Evolutionary conservation across 2,329 filamentous ascomycete species (phyloP).

Genomic region (Clonostachys chloroleuca): DNA sequence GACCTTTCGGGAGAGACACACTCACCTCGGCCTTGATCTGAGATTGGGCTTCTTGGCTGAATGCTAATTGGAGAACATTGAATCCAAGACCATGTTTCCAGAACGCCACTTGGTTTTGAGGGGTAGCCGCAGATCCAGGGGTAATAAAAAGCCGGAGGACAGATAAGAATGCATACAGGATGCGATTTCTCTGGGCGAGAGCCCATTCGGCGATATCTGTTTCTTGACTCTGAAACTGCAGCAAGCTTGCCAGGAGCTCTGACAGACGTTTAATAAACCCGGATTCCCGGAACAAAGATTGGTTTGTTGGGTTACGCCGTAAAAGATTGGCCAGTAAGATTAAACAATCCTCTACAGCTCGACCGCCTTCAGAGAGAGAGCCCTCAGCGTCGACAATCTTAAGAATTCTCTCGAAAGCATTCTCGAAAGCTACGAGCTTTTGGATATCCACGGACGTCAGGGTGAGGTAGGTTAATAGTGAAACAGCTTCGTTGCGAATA

Average conservation of each 20-base stretch:
- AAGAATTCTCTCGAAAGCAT: slow-evolving; percentile 86
- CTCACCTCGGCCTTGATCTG: slow-evolving; percentile 77
- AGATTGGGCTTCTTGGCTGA: slow-evolving; percentile 66
- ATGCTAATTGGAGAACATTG: slow-evolving; percentile 77
- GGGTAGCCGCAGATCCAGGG: slow-evolving; percentile 73
- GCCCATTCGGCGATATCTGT: slow-evolving; percentile 69
- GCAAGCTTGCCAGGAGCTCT: slow-evolving; percentile 59
- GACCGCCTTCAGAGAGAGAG: slow-evolving; percentile 74
- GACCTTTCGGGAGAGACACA: slow-evolving; percentile 5
- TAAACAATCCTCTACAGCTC: slow-evolving; percentile 87
- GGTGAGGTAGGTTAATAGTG: slow-evolving; percentile 84
- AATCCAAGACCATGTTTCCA: slow-evolving; percentile 78
- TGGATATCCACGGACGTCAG: slow-evolving; percentile 84
- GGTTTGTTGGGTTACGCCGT: slow-evolving; percentile 83
- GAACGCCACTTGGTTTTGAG: slow-evolving; percentile 80
- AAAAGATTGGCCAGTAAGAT: slow-evolving; percentile 88
- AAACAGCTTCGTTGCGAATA: slow-evolving; percentile 80
- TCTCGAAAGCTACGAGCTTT: slow-evolving; percentile 93
- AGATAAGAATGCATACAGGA: slow-evolving; percentile 84
- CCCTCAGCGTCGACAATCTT: slow-evolving; percentile 78
- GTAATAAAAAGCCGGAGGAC: slow-evolving; percentile 84
- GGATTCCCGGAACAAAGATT: slow-evolving; percentile 88
- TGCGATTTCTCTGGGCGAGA: slow-evolving; percentile 76
- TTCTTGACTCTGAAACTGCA: slow-evolving; percentile 46
- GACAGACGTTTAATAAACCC: slow-evolving; percentile 73